phyloP scores from a whole-genome alignment of 441 rosid species.

The Eruca vesicaria region DNA sequence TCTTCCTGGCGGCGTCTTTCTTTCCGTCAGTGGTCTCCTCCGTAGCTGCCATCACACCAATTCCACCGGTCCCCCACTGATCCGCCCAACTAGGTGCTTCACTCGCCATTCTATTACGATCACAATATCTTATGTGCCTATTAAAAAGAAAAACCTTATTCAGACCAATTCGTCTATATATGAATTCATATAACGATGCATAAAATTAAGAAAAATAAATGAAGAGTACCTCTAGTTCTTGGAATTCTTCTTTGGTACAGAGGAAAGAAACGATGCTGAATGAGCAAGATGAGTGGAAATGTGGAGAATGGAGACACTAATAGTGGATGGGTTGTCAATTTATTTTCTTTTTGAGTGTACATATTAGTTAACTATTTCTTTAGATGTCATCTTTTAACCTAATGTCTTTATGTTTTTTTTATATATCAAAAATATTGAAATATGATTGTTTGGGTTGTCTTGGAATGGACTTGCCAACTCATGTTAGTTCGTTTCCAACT shows the following conservation, averaged over 20 bases:
- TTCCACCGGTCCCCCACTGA: slow-evolving; percentile 91
- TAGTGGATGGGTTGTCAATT: slow-evolving; percentile 35
- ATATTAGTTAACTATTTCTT: not conserved
- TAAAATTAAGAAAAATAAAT: not conserved
- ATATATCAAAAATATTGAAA: not conserved
- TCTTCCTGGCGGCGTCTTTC: slow-evolving; percentile 38
- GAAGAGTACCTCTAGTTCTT: slow-evolving; percentile 17
- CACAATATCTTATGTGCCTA: too few relatives aligned
- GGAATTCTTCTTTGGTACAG: slow-evolving; percentile 22
- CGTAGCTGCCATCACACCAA: slow-evolving; percentile 57
- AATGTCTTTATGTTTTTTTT: not conserved
- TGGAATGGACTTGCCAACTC: slow-evolving; percentile 43
- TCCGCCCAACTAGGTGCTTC: slow-evolving; percentile 96
- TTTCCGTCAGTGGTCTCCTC: slow-evolving; percentile 37
- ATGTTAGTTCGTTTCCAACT: slow-evolving; percentile 40
- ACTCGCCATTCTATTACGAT: slow-evolving; percentile 45
- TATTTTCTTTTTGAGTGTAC: slow-evolving; percentile 1
- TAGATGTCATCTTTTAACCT: slow-evolving; percentile 7
- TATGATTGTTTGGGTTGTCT: slow-evolving; percentile 21
- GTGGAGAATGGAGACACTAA: slow-evolving; percentile 22
- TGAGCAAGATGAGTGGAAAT: slow-evolving; percentile 18
- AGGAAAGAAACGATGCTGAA: not conserved
- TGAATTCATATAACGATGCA: not conserved
- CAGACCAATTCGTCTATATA: not conserved
- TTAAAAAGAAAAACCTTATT: not conserved